Evolutionary conservation across 2,329 filamentous ascomycete species (phyloP).

Genomic region (Arthrobotrys sinensis): DNA sequence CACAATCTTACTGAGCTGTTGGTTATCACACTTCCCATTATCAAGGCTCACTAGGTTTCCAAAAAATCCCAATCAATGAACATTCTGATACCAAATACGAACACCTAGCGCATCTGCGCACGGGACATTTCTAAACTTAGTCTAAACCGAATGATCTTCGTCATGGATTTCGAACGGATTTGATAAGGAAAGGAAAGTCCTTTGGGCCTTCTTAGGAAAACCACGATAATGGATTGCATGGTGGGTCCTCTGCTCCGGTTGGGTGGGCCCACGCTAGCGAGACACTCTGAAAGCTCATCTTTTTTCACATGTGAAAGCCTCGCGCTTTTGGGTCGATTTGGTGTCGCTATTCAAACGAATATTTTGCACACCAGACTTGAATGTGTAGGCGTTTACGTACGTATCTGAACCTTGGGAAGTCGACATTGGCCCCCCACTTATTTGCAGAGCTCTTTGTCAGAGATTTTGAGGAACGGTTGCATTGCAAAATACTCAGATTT

Average conservation of each 20-base stretch:
- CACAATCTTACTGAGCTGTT: background rate
- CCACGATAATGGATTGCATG: constrained; percentile 39
- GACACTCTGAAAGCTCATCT: background rate
- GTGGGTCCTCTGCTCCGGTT: constrained; percentile 28
- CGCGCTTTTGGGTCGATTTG: constrained; percentile 4
- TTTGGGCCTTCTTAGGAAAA: background rate
- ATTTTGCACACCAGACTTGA: no score
- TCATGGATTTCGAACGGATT: constrained; percentile 8
- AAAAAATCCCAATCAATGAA: background rate
- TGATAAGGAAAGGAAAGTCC: constrained; percentile 42
- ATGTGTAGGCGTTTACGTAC: background rate
- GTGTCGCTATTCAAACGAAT: background rate
- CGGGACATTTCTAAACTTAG: constrained; percentile 24
- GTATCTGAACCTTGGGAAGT: background rate
- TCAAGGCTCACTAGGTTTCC: background rate
- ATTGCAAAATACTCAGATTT: constrained; percentile 7
- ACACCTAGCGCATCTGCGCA: constrained; percentile 12
- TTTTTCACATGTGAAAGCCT: constrained; percentile 55
- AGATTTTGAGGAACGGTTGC: constrained; percentile 14
- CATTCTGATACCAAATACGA: constrained; percentile 10
- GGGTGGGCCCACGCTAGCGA: constrained; percentile 40
- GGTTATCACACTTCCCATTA: no score
- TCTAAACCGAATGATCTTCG: background rate
- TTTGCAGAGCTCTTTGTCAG: constrained; percentile 22
- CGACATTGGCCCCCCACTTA: constrained; percentile 1